Conservation (phyloP, 345 rosid species). For the Kernera saxatilis region DNA sequence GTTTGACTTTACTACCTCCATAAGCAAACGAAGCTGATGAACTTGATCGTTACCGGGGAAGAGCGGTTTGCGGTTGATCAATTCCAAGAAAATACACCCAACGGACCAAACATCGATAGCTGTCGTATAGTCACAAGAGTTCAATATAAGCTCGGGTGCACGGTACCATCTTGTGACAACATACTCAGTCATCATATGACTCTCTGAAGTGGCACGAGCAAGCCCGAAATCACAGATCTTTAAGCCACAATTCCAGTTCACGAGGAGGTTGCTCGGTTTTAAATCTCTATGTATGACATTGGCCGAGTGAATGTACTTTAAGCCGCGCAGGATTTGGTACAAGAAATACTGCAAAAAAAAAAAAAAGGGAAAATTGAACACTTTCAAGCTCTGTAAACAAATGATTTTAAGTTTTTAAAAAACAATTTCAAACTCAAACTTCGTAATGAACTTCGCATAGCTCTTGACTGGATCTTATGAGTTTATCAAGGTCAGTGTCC, state of each 20-base stretch:
- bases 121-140: constrained; percentile 72
- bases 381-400: background rate
- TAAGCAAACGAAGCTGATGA: constrained; percentile 76
- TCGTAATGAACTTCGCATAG: constrained; percentile 64
- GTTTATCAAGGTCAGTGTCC: constrained; percentile 64
- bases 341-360: constrained; percentile 62
- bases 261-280: constrained; percentile 85
- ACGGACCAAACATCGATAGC: constrained; percentile 97
- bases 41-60: constrained; percentile 87
- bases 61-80: constrained; percentile 70
- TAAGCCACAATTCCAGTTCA: constrained; percentile 65
- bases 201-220: constrained; percentile 84
- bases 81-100: constrained; percentile 88
- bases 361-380: background rate
- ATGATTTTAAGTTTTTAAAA: background rate
- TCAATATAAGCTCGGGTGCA: constrained; percentile 80
- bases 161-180: constrained; percentile 97
- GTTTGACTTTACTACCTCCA: constrained; percentile 52
- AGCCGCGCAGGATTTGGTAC: constrained; percentile 88
- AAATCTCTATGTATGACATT: constrained; percentile 93
- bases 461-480: constrained; percentile 56
- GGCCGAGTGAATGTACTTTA: constrained; percentile 90
- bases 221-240: constrained; percentile 96
- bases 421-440: constrained; percentile 36
- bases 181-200: constrained; percentile 77